phyloP scores from a whole-genome alignment of 805 yeast genomes.

The Candida ulmi region DNA sequence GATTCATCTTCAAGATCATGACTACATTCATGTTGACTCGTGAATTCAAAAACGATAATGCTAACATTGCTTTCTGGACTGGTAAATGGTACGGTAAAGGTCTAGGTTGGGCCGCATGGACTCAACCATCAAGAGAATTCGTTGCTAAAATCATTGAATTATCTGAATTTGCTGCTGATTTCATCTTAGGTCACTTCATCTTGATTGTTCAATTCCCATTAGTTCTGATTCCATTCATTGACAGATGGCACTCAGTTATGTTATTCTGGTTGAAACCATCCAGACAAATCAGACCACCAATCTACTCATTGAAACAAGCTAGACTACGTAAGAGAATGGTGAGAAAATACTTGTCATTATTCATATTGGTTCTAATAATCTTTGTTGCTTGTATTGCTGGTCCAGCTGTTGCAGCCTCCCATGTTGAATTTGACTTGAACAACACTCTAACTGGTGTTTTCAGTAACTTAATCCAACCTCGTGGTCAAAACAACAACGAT shows the following conservation, averaged over 20 bases:
- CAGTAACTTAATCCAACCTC: slow-evolving; percentile 85
- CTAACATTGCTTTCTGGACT: slow-evolving; percentile 99
- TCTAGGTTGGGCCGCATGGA: slow-evolving; percentile 87
- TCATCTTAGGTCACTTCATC: slow-evolving; percentile 84
- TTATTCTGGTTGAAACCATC: slow-evolving; percentile 98
- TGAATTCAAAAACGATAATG: slow-evolving; percentile 92
- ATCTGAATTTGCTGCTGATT: slow-evolving; percentile 96
- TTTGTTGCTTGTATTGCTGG: slow-evolving; percentile 79
- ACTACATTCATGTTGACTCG: slow-evolving; percentile 78
- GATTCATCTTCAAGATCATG: slow-evolving; percentile 79
- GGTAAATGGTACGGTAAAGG: slow-evolving; percentile 98
- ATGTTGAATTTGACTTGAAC: slow-evolving; percentile 34
- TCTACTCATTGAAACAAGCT: slow-evolving; percentile 93
- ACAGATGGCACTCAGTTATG: slow-evolving; percentile 97
- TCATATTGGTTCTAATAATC: slow-evolving; percentile 60
- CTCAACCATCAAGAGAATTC: slow-evolving; percentile 95
- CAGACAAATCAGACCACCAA: slow-evolving; percentile 96
- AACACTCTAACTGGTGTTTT: slow-evolving; percentile 32
- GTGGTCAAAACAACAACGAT: slow-evolving; percentile 74
- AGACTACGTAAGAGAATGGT: slow-evolving; percentile 97
- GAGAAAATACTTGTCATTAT: slow-evolving; percentile 81
- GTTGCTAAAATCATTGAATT: slow-evolving; percentile 89
- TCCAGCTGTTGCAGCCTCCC: slow-evolving; percentile 80
- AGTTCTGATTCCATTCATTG: slow-evolving; percentile 78
- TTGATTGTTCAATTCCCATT: slow-evolving; percentile 88